Conservation (phyloP, 208 protist species). For the Acanthamoeba sp. region DNA sequence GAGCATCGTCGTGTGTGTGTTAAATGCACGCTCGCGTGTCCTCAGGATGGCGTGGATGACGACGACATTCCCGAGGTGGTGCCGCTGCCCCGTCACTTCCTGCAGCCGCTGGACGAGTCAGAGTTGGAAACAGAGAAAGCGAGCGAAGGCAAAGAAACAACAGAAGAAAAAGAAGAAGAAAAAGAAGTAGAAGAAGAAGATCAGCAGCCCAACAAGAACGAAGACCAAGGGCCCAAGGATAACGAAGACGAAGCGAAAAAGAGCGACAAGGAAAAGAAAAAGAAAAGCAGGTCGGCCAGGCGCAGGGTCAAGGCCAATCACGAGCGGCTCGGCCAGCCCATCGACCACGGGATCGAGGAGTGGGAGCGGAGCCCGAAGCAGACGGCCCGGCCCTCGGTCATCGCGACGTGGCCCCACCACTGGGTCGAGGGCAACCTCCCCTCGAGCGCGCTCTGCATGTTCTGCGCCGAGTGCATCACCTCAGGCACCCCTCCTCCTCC, state of each 20-base stretch:
- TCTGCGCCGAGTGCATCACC: constrained; percentile 11
- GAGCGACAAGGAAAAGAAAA: not conserved
- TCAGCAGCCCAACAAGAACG: not conserved
- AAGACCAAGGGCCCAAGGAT: not conserved
- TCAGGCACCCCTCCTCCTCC: not conserved
- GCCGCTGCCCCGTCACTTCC: not conserved
- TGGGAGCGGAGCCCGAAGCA: not conserved
- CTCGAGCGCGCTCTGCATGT: not conserved
- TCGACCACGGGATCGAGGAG: not conserved
- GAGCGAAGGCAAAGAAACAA: not conserved
- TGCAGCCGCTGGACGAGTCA: not conserved
- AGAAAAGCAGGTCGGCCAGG: not conserved
- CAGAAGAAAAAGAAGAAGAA: not conserved
- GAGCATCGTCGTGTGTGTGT: no score
- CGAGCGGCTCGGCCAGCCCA: not conserved
- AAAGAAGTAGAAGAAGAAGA: not conserved
- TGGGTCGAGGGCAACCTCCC: constrained; percentile 44
- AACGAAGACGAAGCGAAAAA: not conserved
- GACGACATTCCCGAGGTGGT: not conserved
- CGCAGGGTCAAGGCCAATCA: not conserved
- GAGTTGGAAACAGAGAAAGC: not conserved
- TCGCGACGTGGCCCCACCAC: not conserved
- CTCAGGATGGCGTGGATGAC: not conserved
- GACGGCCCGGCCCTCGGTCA: not conserved
- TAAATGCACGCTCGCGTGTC: no score